A percentile compares a stretch with the other conserved stretches of the same genome.
phyloP scores from a whole-genome alignment of 106 monocot genomes.

The Dendrobium catenatum region DNA sequence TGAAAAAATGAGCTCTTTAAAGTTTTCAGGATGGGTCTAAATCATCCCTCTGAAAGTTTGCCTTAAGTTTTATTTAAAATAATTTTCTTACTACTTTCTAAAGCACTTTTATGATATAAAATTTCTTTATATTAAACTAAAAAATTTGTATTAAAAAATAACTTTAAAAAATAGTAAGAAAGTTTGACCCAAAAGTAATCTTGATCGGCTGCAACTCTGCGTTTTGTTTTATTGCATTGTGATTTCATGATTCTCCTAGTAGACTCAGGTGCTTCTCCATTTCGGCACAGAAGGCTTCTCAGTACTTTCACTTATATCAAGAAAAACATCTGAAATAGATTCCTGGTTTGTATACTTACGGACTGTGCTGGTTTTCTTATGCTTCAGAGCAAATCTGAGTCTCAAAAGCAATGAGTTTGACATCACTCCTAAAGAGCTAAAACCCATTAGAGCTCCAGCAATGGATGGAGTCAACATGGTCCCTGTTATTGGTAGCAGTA shows the following conservation, averaged over 20 bases:
- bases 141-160: too few relatives aligned
- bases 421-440: slow-evolving; percentile 96
- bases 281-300: slow-evolving; percentile 24
- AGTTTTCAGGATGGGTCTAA: background rate
- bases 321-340: slow-evolving; percentile 18
- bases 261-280: slow-evolving; percentile 39
- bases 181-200: too few relatives aligned
- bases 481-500: slow-evolving; percentile 72
- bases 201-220: background rate
- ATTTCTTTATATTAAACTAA: too few relatives aligned
- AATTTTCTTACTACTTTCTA: too few relatives aligned
- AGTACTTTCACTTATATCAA: slow-evolving; percentile 6
- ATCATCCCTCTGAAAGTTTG: background rate
- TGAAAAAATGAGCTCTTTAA: background rate
- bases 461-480: slow-evolving; percentile 94
- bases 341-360: slow-evolving; percentile 5
- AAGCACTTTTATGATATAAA: too few relatives aligned
- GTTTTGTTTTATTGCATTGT: background rate
- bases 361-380: slow-evolving; percentile 17
- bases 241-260: background rate
- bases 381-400: slow-evolving; percentile 40
- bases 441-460: slow-evolving; percentile 95
- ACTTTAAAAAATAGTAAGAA: too few relatives aligned
- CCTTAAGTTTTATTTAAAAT: too few relatives aligned
- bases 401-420: slow-evolving; percentile 81